Conservation (phyloP, 208 protist species). For the Trypanosoma congolense region DNA sequence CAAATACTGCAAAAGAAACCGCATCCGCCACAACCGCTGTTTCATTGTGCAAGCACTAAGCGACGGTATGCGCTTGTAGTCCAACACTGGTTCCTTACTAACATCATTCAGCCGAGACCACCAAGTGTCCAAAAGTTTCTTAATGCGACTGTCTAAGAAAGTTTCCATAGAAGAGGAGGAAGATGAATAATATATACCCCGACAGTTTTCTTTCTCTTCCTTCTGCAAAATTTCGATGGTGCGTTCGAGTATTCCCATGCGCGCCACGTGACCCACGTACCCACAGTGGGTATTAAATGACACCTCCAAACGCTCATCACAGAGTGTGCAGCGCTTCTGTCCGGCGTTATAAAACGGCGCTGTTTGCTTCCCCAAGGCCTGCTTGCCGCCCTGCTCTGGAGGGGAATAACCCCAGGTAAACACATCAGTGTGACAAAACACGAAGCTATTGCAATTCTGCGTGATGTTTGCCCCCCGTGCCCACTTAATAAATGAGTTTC, state of each 20-base stretch:
- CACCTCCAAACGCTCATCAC: slow-evolving; percentile 23
- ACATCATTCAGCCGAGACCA: slow-evolving; percentile 35
- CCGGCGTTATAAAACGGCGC: slow-evolving; percentile 32
- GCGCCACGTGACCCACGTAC: slow-evolving; percentile 43
- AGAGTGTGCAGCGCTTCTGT: slow-evolving; percentile 32
- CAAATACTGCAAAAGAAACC: slow-evolving; percentile 34
- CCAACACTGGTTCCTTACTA: slow-evolving; percentile 5
- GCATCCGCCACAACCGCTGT: slow-evolving; percentile 29
- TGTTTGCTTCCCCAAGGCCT: slow-evolving; percentile 9
- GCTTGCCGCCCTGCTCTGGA: slow-evolving; percentile 5
- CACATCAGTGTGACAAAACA: slow-evolving; percentile 14
- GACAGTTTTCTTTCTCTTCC: slow-evolving; percentile 1
- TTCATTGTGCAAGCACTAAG: slow-evolving; percentile 19
- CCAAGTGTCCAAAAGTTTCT: slow-evolving; percentile 37
- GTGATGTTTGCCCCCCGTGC: neutral
- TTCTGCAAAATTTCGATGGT: slow-evolving; percentile 30
- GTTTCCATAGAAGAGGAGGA: too few relatives aligned
- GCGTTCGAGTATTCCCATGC: slow-evolving; percentile 52
- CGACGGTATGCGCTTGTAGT: slow-evolving; percentile 26
- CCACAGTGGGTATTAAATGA: slow-evolving; percentile 33
- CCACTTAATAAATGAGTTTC: neutral
- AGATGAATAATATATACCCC: too few relatives aligned
- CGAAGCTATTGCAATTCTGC: neutral
- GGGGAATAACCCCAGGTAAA: slow-evolving; percentile 12
- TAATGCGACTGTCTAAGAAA: slow-evolving; percentile 4